Conservation (phyloP, 2,329 filamentous ascomycete genomes). For the Clonostachys byssicola region DNA sequence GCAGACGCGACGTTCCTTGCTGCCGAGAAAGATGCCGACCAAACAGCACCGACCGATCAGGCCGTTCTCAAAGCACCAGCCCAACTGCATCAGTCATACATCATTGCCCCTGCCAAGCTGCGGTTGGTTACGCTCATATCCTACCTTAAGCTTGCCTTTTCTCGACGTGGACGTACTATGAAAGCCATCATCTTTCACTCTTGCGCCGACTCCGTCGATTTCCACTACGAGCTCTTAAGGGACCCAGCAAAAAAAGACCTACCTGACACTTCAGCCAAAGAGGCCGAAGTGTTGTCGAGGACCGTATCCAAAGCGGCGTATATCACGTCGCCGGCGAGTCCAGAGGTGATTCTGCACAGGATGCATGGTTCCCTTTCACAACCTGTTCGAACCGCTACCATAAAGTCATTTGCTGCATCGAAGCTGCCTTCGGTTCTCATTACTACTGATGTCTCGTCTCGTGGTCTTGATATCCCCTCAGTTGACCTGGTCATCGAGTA, state of each 20-base stretch:
- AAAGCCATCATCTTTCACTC: constrained; percentile 97
- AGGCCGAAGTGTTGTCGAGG: constrained; percentile 34
- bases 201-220: constrained; percentile 94
- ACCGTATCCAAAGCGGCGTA: constrained; percentile 68
- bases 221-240: constrained; percentile 83
- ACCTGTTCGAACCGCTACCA: constrained; percentile 78
- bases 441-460: constrained; percentile 92
- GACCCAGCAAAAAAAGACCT: constrained; percentile 21
- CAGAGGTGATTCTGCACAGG: constrained; percentile 70
- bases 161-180: constrained; percentile 86
- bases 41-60: constrained; percentile 31
- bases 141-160: constrained; percentile 81
- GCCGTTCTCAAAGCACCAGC: constrained; percentile 73
- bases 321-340: constrained; percentile 72
- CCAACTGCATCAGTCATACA: constrained; percentile 89
- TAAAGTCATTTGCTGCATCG: constrained; percentile 73
- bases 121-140: constrained; percentile 84
- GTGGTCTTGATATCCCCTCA: constrained; percentile 91
- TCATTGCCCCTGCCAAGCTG: constrained; percentile 83
- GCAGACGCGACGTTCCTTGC: constrained; percentile 89
- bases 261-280: constrained; percentile 18
- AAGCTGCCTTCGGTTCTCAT: constrained; percentile 77
- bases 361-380: constrained; percentile 92
- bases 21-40: constrained; percentile 46
- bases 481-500: constrained; percentile 96